Evolutionary conservation across 2,329 filamentous ascomycete genomes (phyloP).

Genomic region (Rhexocercosporidium sp.): DNA sequence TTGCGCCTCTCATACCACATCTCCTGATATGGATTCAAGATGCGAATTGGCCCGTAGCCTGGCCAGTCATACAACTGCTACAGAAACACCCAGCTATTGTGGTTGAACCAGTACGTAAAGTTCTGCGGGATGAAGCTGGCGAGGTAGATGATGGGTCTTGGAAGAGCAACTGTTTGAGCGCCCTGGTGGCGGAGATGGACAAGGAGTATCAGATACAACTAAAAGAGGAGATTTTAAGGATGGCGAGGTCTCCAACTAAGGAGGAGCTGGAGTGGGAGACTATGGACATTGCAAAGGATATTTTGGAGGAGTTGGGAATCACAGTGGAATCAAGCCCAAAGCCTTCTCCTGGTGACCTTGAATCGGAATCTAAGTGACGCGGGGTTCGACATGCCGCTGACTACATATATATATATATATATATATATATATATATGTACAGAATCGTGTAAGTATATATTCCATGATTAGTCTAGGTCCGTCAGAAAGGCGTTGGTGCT

Average conservation of each 20-base stretch:
- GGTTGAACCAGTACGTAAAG: background rate
- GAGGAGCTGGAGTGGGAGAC: slow-evolving; percentile 57
- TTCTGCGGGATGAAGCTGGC: slow-evolving; percentile 11
- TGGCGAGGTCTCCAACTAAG: slow-evolving; percentile 64
- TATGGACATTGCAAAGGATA: slow-evolving; percentile 21
- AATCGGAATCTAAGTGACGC: background rate
- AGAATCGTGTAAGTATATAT: no score
- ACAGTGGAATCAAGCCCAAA: background rate
- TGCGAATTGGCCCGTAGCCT: slow-evolving; percentile 16
- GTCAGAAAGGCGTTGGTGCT: no score
- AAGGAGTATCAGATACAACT: slow-evolving; percentile 45
- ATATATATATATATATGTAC: background rate
- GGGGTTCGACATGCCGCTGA: background rate
- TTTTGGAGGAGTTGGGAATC: background rate
- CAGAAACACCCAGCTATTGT: slow-evolving; percentile 1
- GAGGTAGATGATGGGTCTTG: slow-evolving; percentile 14
- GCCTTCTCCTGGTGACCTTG: background rate
- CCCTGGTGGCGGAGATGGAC: slow-evolving; percentile 7
- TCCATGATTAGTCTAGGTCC: no score
- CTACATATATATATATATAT: background rate
- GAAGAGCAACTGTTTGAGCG: slow-evolving; percentile 12
- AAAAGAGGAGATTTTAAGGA: slow-evolving; percentile 58
- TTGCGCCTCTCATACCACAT: slow-evolving; percentile 4
- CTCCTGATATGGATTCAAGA: slow-evolving; percentile 21
- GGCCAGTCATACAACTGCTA: background rate